These are phyloP conservation scores for Magnolia kwangsiensis DNA, from an alignment of 164 flowering plant genomes.

Conservation along the genomic window DNA sequence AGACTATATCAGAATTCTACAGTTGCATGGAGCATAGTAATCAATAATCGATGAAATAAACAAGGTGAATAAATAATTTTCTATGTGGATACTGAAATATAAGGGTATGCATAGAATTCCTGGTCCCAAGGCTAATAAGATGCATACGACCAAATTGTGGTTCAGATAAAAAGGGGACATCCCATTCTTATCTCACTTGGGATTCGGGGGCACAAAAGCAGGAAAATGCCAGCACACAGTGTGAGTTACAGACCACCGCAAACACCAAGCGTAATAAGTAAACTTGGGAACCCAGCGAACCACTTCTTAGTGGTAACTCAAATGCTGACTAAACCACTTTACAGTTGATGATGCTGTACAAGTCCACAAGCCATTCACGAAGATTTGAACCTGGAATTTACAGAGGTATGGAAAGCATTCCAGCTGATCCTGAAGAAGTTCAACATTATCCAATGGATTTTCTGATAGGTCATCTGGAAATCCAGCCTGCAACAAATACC, in stretches of 20 bases:
- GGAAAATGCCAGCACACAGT: background rate
- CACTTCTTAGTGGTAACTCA: background rate
- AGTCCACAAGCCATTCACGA: background rate
- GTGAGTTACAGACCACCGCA: background rate
- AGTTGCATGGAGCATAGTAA: background rate
- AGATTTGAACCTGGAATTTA: constrained; percentile 65
- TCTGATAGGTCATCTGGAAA: constrained; percentile 81
- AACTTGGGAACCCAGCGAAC: background rate
- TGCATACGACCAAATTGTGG: background rate
- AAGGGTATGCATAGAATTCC: background rate
- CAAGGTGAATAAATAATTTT: background rate
- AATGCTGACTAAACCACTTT: background rate
- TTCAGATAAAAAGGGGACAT: too few species aligned
- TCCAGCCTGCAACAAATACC: constrained; percentile 52
- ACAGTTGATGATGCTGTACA: background rate
- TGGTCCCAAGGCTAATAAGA: background rate
- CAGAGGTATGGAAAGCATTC: constrained; percentile 91
- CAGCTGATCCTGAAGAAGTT: constrained; percentile 93
- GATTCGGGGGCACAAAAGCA: too few species aligned
- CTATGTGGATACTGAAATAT: background rate
- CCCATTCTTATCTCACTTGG: too few species aligned
- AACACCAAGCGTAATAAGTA: background rate
- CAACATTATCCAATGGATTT: constrained; percentile 88
- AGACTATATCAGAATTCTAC: background rate
- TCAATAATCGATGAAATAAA: too few species aligned